Base-by-base conservation (phyloP, 176 grass and related monocot species). In the Pharus latifolius region DNA sequence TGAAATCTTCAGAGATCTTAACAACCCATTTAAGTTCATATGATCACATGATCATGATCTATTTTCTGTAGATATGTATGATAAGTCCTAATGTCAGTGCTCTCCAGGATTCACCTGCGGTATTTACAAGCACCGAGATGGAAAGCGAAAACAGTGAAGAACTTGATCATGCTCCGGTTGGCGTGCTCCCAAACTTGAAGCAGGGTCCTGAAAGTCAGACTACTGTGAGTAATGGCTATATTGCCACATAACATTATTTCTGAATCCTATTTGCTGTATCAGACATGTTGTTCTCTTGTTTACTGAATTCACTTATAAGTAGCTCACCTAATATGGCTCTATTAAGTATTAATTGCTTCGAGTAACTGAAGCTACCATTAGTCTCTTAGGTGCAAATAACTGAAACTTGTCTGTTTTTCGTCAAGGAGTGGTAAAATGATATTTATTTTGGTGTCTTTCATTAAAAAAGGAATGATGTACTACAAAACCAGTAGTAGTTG, bases 81-180 rank as follows among this genome's bases (percentile, higher is more conserved):
- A 38, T 7, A 5, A 50, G 5, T 57, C 38, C 59, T 65, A 7
- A 61, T 65, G 20, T 70, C 15, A 58, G 10, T 56, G 48, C 68
- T 77, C 16, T 83, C 35, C 70, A 91, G 80, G 76, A 80, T 32
- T 23, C 57, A 33, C 22, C 53, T 27, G 38, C 16, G n/a, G 12
- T 8, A 1, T 65, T 48, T 30, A 45, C 28, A 73, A 15, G 50
- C 19, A 25, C 17, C 7, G 71, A 76, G 9, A 70, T 58, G 3
- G 49, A 70, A 49, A 80, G 56, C 9, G 43, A 70, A 28, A 56
- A 63, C 40, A 75, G 63, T 15, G 63, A 75, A 59, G 76, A 69
- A 63, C 30, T 17, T 0, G 76, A 75, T 42, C 54, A 51, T 5
- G 18, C 42, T 18, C 42, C 3, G 10, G 57, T 23, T 49, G 12